Base-by-base conservation (phyloP, 345 rosid species). In the Gossypium rotundifolium region DNA sequence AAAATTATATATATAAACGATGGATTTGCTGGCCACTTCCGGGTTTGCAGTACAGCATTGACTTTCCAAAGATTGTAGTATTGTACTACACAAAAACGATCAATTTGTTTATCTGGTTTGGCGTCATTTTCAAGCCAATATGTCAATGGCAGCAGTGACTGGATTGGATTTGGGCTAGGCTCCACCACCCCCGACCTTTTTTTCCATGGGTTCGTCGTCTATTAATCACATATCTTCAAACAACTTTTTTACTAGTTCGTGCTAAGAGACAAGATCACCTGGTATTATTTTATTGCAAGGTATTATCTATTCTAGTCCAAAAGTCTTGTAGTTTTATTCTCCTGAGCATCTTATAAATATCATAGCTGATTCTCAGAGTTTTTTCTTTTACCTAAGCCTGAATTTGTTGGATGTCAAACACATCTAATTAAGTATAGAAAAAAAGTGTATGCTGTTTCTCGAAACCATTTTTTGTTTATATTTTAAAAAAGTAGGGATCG, bases 21-120 rank as follows among this genome's bases (percentile, higher is more conserved):
- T 6, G 17, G 58, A 55, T 51, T 53, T 42, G 29, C 29, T 14
- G n/a, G 52, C 61, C 22, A 64, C 27, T 18, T 20, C 60, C 52
- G 9, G 2, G 1, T 18, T 3, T 75, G 83, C 64, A 76, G 77
- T 78, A 79, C 86, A 81, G 55, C 7, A 38, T 77, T 76, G 77
- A 65, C 84, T 71, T 78, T 57, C 2, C 1, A 1, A 3, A 51
- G 22, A 9, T 38, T 49, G 59, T 63, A 33, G 20, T 18, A 63
- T 54, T 75, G 78, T 78, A 67, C 59, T 73, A 49, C 79, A 71
- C 52, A 20, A 20, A 18, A 0, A 53, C 22, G 4, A 4, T 54
- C 0, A 17, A 33, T 13, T 51, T 33, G 16, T n/a, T 53, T 2
- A 6, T 22, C 1, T 7, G 38, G 6, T 2, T 66, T 11, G 45